Evolutionary conservation across 2,329 filamentous ascomycete genomes (phyloP).

Genomic region (Escovopsis sp.): DNA sequence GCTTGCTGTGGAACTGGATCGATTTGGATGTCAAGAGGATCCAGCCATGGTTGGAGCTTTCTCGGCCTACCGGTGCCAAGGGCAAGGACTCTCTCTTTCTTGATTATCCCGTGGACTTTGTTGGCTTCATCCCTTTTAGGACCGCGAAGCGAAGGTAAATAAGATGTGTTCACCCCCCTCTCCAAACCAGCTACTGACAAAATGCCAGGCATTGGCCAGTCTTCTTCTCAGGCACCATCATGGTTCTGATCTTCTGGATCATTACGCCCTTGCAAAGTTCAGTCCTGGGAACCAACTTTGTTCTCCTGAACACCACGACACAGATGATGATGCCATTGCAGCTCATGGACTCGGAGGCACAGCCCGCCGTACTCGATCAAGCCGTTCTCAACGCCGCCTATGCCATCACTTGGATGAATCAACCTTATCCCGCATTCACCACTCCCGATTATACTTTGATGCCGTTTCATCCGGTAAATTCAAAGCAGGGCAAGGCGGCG

Average conservation of each 20-base stretch:
- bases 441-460: constrained; percentile 24
- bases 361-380: constrained; percentile 13
- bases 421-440: constrained; percentile 28
- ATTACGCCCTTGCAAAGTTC: constrained; percentile 39
- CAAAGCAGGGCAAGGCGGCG: background rate
- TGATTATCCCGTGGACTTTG: constrained; percentile 32
- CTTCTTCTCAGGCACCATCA: constrained; percentile 24
- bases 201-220: no score
- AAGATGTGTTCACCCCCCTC: constrained; percentile 6
- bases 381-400: constrained; percentile 29
- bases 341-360: constrained; percentile 10
- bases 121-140: constrained; percentile 16
- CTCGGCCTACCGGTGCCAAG: constrained; percentile 24
- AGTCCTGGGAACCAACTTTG: constrained; percentile 28
- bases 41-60: constrained; percentile 45
- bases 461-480: constrained; percentile 21
- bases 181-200: no score
- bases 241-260: constrained; percentile 37
- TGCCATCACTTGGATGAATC: constrained; percentile 29
- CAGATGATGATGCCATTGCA: constrained; percentile 3
- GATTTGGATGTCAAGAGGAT: constrained; percentile 43
- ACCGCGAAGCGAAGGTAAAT: constrained; percentile 12
- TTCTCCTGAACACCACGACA: constrained; percentile 10
- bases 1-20: constrained; percentile 42
- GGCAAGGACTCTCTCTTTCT: constrained; percentile 33